Evolutionary conservation across 352 stramenopile species (phyloP), one percentile per base, ranked within the genome.

Genomic region (Pythium utonaiense): DNA sequence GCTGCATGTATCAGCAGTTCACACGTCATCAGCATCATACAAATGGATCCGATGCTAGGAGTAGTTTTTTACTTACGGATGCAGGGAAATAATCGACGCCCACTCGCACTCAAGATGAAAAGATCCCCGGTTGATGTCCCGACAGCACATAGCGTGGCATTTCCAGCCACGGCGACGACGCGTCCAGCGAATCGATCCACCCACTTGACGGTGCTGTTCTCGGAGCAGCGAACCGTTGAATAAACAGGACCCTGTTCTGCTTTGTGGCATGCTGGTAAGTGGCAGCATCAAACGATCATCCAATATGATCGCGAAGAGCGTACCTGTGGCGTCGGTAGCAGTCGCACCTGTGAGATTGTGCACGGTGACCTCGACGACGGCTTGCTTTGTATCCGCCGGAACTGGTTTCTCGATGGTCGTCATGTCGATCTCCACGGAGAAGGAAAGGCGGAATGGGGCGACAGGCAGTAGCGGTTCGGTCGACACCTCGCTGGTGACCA

Each of bases 121-220:
- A 95, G 64, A 34, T 91, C 74, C 1, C 86, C 86, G 6, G 74
- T 89, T 53, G 74, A 65, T 21, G 80, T 74, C n/a, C 70, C 80
- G 27, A 93, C 31, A 4, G 78, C 80, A 50, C 70, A 90, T 41
- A 90, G 86, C 2, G 31, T 68, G 16, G 74, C 73, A 60, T 95
- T 95, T 49, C 83, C 86, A 7, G 74, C 73, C 25, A 72, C 75
- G 40, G 67, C 77, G 14, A 86, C 72, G 6, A 74, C 73, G 24
- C 80, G 71, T 2, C 83, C 86, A 60, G 82, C 71, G 36, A 95
- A 67, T 3, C 86, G 79, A 66, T 95, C 86, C 44, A 92, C 86
- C 86, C 86, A 95, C 54, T 87, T 88, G 38, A 82, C 58, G 22
- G 73, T 71, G 19, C 60, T 78, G 22, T 55, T 64, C 36, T 81